phyloP scores from a whole-genome alignment of 1,139 yeast species.

The Hyphopichia burtonii region DNA sequence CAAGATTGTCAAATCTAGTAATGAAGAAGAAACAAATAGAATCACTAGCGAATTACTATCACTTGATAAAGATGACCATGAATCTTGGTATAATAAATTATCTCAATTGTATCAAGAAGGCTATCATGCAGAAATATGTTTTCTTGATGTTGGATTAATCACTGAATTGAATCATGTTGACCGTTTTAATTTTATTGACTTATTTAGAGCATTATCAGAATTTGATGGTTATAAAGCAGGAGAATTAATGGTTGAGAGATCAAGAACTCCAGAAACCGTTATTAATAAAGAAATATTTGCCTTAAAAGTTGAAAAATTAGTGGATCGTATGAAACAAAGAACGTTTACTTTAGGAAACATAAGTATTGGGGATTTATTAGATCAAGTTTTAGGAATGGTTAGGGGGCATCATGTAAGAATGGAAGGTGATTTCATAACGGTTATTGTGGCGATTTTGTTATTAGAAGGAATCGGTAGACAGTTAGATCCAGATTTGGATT shows the following conservation, averaged over 20 bases:
- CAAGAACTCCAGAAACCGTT: slow-evolving; percentile 92
- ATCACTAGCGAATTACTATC: slow-evolving; percentile 47
- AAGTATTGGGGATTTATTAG: slow-evolving; percentile 86
- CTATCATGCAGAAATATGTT: slow-evolving; percentile 83
- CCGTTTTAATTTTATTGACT: slow-evolving; percentile 80
- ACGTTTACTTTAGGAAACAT: slow-evolving; percentile 93
- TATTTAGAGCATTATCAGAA: slow-evolving; percentile 83
- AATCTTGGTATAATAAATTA: slow-evolving; percentile 53
- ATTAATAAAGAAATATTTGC: slow-evolving; percentile 83
- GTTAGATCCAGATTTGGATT: slow-evolving; percentile 86
- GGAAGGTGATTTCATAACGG: slow-evolving; percentile 97
- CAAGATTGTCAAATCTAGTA: slow-evolving; percentile 45
- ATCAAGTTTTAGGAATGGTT: slow-evolving; percentile 87
- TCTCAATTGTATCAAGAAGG: slow-evolving; percentile 54
- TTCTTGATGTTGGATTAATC: slow-evolving; percentile 89
- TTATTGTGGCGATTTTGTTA: slow-evolving; percentile 83
- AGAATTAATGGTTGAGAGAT: slow-evolving; percentile 89
- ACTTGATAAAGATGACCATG: slow-evolving; percentile 34
- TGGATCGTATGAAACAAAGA: slow-evolving; percentile 74
- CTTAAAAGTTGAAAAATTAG: slow-evolving; percentile 79
- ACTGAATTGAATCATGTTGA: slow-evolving; percentile 81
- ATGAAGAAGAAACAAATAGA: slow-evolving; percentile 47
- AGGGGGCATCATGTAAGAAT: slow-evolving; percentile 91
- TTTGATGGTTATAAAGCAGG: slow-evolving; percentile 97
- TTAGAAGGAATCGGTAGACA: slow-evolving; percentile 95